Evolutionary conservation across 495 filamentous ascomycete genomes (phyloP).

Genomic region (Annulohypoxylon nitens): DNA sequence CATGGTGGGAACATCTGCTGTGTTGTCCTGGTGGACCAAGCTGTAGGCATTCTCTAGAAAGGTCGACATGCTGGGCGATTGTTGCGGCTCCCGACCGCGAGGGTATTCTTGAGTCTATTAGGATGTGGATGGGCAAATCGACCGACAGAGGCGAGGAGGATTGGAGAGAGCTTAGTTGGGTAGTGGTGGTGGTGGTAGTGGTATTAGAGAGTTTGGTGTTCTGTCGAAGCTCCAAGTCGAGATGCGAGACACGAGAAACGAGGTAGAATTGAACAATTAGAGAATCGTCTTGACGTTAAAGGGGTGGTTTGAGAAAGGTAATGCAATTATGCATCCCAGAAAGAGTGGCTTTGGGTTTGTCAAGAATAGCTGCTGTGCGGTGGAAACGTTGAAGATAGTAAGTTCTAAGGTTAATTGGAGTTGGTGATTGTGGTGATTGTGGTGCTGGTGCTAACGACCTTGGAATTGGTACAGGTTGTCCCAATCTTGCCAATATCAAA

Average conservation of each 20-base stretch:
- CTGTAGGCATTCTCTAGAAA: conserved; percentile 96
- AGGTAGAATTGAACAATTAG: conserved; percentile 34
- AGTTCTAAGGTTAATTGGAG: conserved; percentile 4
- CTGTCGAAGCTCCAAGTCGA: conserved; percentile 10
- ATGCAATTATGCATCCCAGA: conserved; percentile 49
- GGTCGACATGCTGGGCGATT: conserved; percentile 81
- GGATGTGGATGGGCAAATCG: not conserved
- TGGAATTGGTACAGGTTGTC: conserved; percentile 39
- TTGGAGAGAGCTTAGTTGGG: conserved; percentile 9
- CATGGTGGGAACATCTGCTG: conserved; percentile 88
- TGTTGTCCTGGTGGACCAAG: conserved; percentile 94
- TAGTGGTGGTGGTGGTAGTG: not conserved
- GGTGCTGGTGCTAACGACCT: conserved; percentile 24
- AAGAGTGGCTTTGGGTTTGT: not conserved
- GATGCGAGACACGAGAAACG: not conserved
- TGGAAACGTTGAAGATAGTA: conserved; percentile 21
- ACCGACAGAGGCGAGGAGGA: not conserved
- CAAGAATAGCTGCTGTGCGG: conserved; percentile 28
- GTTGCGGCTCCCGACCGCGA: conserved; percentile 51
- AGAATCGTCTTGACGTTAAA: conserved; percentile 31
- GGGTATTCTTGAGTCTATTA: conserved; percentile 28
- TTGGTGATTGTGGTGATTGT: not conserved
- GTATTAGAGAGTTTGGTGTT: conserved; percentile 18
- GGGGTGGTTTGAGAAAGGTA: conserved; percentile 35
- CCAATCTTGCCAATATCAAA: conserved; percentile 23